Evolutionary conservation across 2,329 filamentous ascomycete genomes (phyloP), one percentile per base, ranked within the genome.

Genomic region (Trichoderma sp.): DNA sequence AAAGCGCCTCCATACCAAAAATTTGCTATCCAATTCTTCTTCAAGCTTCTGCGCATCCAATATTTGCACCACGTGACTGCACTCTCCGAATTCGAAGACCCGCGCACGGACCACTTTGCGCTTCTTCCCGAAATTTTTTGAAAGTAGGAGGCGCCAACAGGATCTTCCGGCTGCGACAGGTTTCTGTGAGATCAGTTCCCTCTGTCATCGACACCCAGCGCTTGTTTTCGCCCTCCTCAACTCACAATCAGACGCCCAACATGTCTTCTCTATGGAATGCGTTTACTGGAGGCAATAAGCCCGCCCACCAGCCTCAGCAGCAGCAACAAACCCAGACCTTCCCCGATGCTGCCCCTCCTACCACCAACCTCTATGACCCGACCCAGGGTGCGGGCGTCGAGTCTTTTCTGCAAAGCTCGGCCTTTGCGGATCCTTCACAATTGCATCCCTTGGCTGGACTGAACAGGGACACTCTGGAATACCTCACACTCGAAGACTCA

Each of bases 391-490:
- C 92, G 82, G 94, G 95, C 82, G 92, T 96, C 77, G 92, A 93
- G 78, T 92, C 93, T 71, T 98, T 99, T 83, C 89, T 98, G 72
- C 91, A 90, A 78, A 88, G 86, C 77, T 90, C 92, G 72, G 83
- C 91, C 70, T 91, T 96, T 77, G 90, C 94, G 81, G 96, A 99
- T 82, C 93, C 95, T 11, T 90, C 94, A 74, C 88, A 92, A 81
- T 87, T 99, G 77, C 96, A 99, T 82, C 96, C 97, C 59, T 91
- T 99, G 71, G 94, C 96, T 69, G 96, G 96, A 76, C 86, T 99
- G 74, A 94, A 98, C 85, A 91, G 93, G 84, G 93, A 97, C 77
- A 93, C 93, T 0, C 91, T 99, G 78, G 96, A 99, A 82, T 99
- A 99, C 83, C 88, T 99, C 75, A 91, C 92, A 30, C 91, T 99